Evolutionary conservation across 2,329 filamentous ascomycete genomes (phyloP).

Genomic region (Cladosporium sphaerospermum): DNA sequence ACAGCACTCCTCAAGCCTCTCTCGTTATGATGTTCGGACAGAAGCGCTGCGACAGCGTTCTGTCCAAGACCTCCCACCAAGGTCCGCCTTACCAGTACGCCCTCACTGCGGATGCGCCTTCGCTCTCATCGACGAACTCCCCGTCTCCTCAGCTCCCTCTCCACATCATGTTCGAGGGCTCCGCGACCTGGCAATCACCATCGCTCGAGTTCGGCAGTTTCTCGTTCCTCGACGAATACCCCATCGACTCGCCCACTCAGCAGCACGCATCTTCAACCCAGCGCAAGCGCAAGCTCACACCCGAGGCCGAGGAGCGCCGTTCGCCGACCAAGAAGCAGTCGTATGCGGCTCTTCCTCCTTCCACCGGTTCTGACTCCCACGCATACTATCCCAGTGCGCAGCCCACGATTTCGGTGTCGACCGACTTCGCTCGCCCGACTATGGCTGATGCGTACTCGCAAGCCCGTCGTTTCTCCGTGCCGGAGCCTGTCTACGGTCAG

Average conservation of each 20-base stretch:
- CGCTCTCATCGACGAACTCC: constrained; percentile 52
- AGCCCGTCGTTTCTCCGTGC: constrained; percentile 33
- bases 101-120: constrained; percentile 66
- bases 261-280: constrained; percentile 18
- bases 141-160: constrained; percentile 52
- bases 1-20: constrained; percentile 41
- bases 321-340: constrained; percentile 41
- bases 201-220: constrained; percentile 55
- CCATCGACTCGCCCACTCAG: constrained; percentile 23
- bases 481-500: constrained; percentile 27
- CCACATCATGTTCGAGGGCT: constrained; percentile 49
- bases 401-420: constrained; percentile 32
- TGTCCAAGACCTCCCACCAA: constrained; percentile 52
- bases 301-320: constrained; percentile 42
- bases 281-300: constrained; percentile 53
- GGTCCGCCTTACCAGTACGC: constrained; percentile 62
- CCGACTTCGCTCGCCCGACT: constrained; percentile 32
- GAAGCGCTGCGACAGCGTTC: constrained; percentile 62
- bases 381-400: constrained; percentile 27
- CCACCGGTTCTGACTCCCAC: constrained; percentile 27
- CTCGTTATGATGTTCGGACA: constrained; percentile 70
- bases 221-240: constrained; percentile 42
- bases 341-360: constrained; percentile 30
- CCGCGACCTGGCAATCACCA: constrained; percentile 31
- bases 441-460: constrained; percentile 32